Evolutionary conservation across 2,329 filamentous ascomycete genomes (phyloP).

Genomic region (Aspergillus latus): DNA sequence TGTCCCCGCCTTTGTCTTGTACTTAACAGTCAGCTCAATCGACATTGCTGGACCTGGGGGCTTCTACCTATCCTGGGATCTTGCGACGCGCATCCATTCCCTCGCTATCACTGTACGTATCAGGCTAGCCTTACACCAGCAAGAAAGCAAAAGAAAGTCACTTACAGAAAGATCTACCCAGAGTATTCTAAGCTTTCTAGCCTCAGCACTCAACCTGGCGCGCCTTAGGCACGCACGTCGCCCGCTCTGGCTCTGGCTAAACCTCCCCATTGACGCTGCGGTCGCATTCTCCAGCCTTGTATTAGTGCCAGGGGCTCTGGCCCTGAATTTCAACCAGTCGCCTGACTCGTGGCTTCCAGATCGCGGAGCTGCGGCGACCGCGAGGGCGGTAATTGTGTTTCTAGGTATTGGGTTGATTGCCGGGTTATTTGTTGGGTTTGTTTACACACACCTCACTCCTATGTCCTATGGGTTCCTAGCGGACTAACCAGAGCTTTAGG

Average conservation of each 20-base stretch:
- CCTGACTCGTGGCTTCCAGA: slow-evolving; percentile 11
- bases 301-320: not conserved
- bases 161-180: not conserved
- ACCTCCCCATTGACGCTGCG: slow-evolving; percentile 5
- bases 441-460: not conserved
- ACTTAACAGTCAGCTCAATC: not conserved
- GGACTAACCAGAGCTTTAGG: not conserved
- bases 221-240: slow-evolving; percentile 1
- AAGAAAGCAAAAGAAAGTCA: not conserved
- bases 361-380: not conserved
- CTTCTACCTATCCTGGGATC: slow-evolving; percentile 6
- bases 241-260: slow-evolving; percentile 2
- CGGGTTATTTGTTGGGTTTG: slow-evolving; percentile 5
- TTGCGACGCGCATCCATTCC: not conserved
- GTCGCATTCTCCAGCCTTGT: not conserved
- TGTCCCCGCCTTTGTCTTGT: not conserved
- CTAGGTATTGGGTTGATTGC: slow-evolving; percentile 2
- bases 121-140: not conserved
- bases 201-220: slow-evolving; percentile 6
- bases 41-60: not conserved
- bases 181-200: slow-evolving; percentile 1
- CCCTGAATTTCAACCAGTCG: not conserved
- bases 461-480: not conserved
- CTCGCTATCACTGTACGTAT: slow-evolving; percentile 2
- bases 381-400: not conserved